Percentiles rank a stretch among this genome's conserved stretches.
These are phyloP conservation scores for Solanum chilense DNA, from an alignment of 257 asterid species.

Conservation along the genomic window DNA sequence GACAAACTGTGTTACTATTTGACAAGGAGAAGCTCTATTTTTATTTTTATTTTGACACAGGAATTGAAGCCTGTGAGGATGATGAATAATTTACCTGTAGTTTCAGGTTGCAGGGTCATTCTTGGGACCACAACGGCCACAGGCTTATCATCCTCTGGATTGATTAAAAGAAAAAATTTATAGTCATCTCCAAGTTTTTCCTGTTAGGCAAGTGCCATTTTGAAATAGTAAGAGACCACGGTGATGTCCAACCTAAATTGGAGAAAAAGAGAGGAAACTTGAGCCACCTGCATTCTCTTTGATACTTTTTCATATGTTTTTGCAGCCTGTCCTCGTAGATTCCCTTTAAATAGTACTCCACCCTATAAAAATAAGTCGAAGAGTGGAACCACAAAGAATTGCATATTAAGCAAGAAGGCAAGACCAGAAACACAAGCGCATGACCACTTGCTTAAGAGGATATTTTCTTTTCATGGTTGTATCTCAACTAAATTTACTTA, in stretches of 20 bases:
- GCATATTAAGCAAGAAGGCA: background rate
- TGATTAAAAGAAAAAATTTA: constrained; percentile 70
- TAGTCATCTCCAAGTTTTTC: constrained; percentile 77
- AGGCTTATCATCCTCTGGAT: constrained; percentile 96
- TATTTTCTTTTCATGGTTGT: background rate
- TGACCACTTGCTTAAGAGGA: background rate
- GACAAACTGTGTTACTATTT: constrained; percentile 4
- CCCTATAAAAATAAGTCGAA: constrained; percentile 39
- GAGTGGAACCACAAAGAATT: background rate
- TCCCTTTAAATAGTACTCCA: constrained; percentile 89
- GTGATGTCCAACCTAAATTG: constrained; percentile 7
- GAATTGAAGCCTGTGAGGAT: background rate
- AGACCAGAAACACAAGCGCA: background rate
- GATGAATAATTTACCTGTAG: constrained; percentile 40
- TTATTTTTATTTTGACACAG: background rate
- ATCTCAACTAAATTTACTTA: background rate
- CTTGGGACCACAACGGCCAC: constrained; percentile 94
- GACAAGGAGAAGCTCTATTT: background rate
- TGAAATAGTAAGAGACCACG: constrained; percentile 1
- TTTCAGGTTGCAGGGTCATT: constrained; percentile 76
- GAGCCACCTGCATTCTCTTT: constrained; percentile 69
- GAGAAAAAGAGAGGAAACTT: background rate
- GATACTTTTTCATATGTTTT: constrained; percentile 72
- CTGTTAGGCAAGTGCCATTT: constrained; percentile 37
- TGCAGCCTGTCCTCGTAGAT: constrained; percentile 82